phyloP scores from a whole-genome alignment of 805 yeast species.

The Candida namnaoensis region DNA sequence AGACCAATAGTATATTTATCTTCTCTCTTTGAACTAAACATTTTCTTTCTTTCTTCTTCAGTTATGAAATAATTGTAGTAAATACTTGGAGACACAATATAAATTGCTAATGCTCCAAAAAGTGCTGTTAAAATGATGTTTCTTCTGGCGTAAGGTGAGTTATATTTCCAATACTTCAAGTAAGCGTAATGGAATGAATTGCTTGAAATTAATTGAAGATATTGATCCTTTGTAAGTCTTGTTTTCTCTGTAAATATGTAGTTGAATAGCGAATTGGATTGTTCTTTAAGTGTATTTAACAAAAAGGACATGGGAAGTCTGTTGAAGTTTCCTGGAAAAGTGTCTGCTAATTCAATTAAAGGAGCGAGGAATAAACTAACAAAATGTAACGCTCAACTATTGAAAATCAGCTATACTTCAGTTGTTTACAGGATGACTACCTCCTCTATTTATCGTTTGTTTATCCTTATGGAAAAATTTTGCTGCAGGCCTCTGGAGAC shows the following conservation, averaged over 20 bases:
- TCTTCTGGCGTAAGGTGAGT: neutral
- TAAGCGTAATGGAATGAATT: conserved; percentile 8
- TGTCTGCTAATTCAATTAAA: no score
- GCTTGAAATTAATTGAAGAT: conserved; percentile 5
- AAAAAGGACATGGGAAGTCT: no score
- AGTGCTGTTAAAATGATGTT: neutral
- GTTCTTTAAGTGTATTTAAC: neutral
- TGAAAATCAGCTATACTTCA: no score
- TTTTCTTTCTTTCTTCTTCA: conserved; percentile 13
- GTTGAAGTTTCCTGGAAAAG: no score
- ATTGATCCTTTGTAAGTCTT: conserved; percentile 8
- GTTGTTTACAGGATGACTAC: no score
- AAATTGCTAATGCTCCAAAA: conserved; percentile 12
- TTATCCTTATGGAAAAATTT: no score
- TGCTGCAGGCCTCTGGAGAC: no score
- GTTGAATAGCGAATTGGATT: neutral
- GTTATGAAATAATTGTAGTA: conserved; percentile 7
- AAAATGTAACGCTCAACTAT: no score
- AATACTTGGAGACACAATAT: conserved; percentile 22
- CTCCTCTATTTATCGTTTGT: no score
- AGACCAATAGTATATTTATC: conserved; percentile 78
- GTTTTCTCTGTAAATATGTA: neutral
- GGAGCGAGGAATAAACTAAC: no score
- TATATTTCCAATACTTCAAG: conserved; percentile 14
- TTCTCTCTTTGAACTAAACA: conserved; percentile 41